Conservation (phyloP, 768 basidiomycete genomes). For the Fomitopsis pulvina region DNA sequence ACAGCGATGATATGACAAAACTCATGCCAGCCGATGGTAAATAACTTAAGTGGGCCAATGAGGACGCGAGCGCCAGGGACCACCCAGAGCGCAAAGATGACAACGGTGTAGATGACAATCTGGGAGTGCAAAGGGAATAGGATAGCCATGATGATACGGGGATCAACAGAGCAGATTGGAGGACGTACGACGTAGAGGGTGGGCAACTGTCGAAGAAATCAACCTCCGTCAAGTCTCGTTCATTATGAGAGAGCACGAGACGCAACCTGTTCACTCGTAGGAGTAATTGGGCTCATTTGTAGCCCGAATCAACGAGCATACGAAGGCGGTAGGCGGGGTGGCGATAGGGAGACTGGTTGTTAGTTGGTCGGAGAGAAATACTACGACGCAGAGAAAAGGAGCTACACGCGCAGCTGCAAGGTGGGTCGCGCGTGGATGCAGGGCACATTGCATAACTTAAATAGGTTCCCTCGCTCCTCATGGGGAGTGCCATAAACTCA, state of each 20-base stretch:
- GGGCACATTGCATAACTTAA: not conserved
- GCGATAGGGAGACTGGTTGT: slow-evolving; percentile 21
- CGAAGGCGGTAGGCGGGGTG: slow-evolving; percentile 27
- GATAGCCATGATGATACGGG: not conserved
- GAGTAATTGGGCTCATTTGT: slow-evolving; percentile 40
- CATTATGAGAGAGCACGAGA: not conserved
- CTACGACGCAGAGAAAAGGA: slow-evolving; percentile 4
- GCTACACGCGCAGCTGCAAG: slow-evolving; percentile 2
- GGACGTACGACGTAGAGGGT: slow-evolving; percentile 70
- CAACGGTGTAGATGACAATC: slow-evolving; percentile 81
- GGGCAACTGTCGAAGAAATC: slow-evolving; percentile 43
- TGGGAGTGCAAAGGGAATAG: slow-evolving; percentile 22
- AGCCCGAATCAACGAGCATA: slow-evolving; percentile 22
- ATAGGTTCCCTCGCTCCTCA: not conserved
- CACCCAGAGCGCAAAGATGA: slow-evolving; percentile 86
- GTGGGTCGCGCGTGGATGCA: slow-evolving; percentile 6
- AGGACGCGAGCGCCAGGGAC: slow-evolving; percentile 72
- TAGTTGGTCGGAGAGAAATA: slow-evolving; percentile 11
- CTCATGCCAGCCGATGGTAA: slow-evolving; percentile 88
- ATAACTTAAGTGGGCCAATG: slow-evolving; percentile 81
- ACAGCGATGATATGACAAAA: slow-evolving; percentile 78
- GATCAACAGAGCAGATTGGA: not conserved
- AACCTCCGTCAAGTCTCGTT: not conserved
- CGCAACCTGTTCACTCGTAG: slow-evolving; percentile 64
- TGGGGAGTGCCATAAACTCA: not conserved